These are phyloP conservation scores for Musa itinerans DNA, from an alignment of 176 grass and related monocot genomes.

Conservation along the genomic window DNA sequence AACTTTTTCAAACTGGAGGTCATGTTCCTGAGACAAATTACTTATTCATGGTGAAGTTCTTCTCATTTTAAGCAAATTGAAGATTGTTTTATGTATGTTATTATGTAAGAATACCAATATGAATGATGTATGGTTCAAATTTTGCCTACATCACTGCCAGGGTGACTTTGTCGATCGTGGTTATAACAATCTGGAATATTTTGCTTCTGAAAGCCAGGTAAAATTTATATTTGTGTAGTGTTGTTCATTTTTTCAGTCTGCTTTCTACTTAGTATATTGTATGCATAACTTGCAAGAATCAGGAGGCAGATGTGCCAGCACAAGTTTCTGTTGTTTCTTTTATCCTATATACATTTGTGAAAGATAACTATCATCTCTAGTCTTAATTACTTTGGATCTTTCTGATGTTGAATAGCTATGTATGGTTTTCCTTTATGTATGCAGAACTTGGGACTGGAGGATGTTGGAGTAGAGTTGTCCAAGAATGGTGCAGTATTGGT, in stretches of 20 bases:
- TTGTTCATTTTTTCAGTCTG: background rate
- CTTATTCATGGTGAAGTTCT: constrained; percentile 80
- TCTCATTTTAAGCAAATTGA: background rate
- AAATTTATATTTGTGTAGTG: background rate
- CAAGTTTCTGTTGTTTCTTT: no score
- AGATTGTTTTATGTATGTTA: background rate
- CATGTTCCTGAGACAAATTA: constrained; percentile 97
- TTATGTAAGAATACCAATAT: background rate
- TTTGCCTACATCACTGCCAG: constrained; percentile 22
- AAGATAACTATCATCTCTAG: no score
- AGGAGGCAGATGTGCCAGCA: background rate
- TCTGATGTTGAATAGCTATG: constrained; percentile 5
- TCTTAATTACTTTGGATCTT: no score
- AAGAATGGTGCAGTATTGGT: constrained; percentile 59
- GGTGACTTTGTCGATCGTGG: constrained; percentile 99
- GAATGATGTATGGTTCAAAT: background rate
- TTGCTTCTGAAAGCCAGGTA: constrained; percentile 98
- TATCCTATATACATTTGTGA: no score
- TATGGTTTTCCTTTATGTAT: constrained; percentile 14
- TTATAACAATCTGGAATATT: constrained; percentile 88
- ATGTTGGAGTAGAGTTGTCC: constrained; percentile 56
- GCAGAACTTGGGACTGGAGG: constrained; percentile 67
- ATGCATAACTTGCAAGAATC: no score
- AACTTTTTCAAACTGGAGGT: constrained; percentile 93
- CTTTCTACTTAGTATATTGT: background rate